phyloP scores from a whole-genome alignment of 108 stramenopile genomes.

The Fragilariopsis cylindrus region DNA sequence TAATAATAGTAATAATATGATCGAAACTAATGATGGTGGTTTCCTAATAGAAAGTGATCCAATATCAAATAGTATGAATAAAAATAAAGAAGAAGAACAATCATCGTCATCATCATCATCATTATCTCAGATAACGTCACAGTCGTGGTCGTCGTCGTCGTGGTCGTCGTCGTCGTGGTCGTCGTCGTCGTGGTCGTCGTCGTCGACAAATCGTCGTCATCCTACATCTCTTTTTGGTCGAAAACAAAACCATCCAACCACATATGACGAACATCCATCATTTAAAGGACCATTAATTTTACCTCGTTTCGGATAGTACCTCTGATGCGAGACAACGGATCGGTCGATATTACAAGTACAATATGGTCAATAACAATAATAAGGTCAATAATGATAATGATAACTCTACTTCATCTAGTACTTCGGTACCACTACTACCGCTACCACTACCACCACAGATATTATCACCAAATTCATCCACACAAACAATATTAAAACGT shows the following conservation, averaged over 20 bases:
- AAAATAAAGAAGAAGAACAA: too few species aligned
- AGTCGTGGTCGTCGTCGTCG: too few species aligned
- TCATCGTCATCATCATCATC: too few species aligned
- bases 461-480: slow-evolving; percentile 29
- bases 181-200: too few species aligned
- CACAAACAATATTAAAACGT: slow-evolving; percentile 39
- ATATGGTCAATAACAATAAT: background rate
- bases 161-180: too few species aligned
- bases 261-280: slow-evolving; percentile 49
- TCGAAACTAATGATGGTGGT: too few species aligned
- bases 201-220: background rate
- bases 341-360: slow-evolving; percentile 25
- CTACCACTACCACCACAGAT: too few species aligned
- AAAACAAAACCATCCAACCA: slow-evolving; percentile 46
- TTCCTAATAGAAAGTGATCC: too few species aligned
- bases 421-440: too few species aligned
- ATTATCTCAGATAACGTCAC: too few species aligned
- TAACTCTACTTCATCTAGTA: background rate
- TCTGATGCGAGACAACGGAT: slow-evolving; percentile 40
- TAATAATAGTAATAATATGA: background rate
- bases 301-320: slow-evolving; percentile 20
- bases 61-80: too few species aligned
- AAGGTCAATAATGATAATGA: too few species aligned
- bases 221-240: slow-evolving; percentile 35
- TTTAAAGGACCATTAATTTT: slow-evolving; percentile 52